Base-by-base conservation (phyloP, 78 protist genomes). In the Creolimax fragrantissima region DNA sequence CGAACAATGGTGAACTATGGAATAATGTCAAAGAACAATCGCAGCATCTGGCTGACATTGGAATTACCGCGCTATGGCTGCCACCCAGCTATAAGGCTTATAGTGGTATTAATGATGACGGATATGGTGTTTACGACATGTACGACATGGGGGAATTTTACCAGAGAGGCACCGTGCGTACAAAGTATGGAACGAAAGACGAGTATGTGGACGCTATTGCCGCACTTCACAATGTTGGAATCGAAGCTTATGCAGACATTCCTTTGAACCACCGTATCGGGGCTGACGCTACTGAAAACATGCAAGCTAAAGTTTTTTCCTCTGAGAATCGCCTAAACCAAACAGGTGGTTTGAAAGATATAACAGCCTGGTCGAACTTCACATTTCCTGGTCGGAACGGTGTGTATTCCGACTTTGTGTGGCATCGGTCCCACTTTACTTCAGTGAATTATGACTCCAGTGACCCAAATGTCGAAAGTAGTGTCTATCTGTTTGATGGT, bases 81-180 rank as follows among this genome's bases (percentile, higher is more conserved):
- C 74, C 74, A 32, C 74, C 74, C 11, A 24, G 39, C 11, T 24
- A 58, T 32, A 58, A 58, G 24, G 11, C 39, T 24, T 58, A 17
- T 24, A 24, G 24, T 17, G 74, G 74, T 24, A 58, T 17, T 32
- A 24, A 58, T 58, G 74, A 58, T 24, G 24, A 17, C 1, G 92
- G 92, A 5, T 90, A 90, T 90, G 92, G 43, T 37, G 81, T 81
- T 45, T 90, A 90, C 11, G 92, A 90, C 5, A 24, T 90, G 41
- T 90, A 67, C 35, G 92, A 90, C 81, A 41, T 90, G 5, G 92
- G 92, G 2, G 92, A 90, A 85, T 90, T 90, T 67, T 36, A 90
- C 92, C 92, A 90, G 5, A 90, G 81, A 43, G 89, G 89, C 39
- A 90, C 92, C 35, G 89, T 90, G 85, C 7, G 11, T 35, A 90